Evolutionary conservation across 2,329 filamentous ascomycete genomes (phyloP).

Genomic region (Fusarium sp.): DNA sequence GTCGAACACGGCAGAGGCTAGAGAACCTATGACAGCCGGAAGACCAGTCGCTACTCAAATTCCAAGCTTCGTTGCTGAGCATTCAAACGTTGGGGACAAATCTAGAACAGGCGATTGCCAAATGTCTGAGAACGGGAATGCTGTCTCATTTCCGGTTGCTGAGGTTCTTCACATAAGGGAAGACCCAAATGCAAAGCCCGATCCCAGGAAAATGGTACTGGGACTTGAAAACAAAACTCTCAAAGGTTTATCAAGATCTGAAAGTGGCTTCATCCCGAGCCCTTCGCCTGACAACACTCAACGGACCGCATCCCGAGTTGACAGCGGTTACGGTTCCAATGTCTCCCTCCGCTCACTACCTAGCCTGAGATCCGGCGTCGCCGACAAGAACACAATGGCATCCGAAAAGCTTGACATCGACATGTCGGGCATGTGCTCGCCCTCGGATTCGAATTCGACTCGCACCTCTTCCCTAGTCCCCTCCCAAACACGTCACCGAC

Average conservation of each 20-base stretch:
- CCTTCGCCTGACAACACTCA: constrained; percentile 59
- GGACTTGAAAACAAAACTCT: constrained; percentile 44
- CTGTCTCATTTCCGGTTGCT: constrained; percentile 53
- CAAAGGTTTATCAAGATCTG: constrained; percentile 51
- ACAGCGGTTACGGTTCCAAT: constrained; percentile 73
- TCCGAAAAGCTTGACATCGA: constrained; percentile 34
- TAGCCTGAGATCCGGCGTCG: constrained; percentile 47
- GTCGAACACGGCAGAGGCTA: constrained; percentile 7
- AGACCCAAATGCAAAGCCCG: constrained; percentile 61
- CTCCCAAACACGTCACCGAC: constrained; percentile 32
- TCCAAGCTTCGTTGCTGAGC: constrained; percentile 17
- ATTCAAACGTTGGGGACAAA: constrained; percentile 16
- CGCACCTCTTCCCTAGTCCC: constrained; percentile 37
- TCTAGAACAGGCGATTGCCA: constrained; percentile 36
- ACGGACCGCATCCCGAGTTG: constrained; percentile 67
- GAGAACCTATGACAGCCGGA: constrained; percentile 6
- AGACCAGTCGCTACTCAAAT: constrained; percentile 12
- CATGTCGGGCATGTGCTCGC: constrained; percentile 27
- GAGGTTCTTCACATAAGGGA: constrained; percentile 58
- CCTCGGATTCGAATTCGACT: constrained; percentile 39
- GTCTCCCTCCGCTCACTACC: constrained; percentile 68
- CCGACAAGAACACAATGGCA: constrained; percentile 40
- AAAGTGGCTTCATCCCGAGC: constrained; percentile 65
- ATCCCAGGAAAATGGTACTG: constrained; percentile 29
- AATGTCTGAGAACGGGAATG: constrained; percentile 41